phyloP scores from a whole-genome alignment of 164 flowering plant genomes.

The Annona cherimola region DNA sequence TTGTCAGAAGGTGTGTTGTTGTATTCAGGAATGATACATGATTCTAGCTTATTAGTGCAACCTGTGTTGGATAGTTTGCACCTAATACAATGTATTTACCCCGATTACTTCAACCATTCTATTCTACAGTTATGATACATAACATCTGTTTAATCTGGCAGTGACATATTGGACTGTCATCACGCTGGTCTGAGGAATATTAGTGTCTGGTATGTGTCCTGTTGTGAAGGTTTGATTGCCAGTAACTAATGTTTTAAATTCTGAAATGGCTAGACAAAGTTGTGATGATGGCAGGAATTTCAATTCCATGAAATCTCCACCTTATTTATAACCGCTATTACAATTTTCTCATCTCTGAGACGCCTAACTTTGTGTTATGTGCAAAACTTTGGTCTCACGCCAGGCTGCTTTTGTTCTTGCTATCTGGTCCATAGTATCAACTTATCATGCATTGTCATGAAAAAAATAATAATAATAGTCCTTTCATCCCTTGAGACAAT shows the following conservation, averaged over 20 bases:
- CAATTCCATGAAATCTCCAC: neutral
- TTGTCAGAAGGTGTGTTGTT: neutral
- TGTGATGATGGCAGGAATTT: neutral
- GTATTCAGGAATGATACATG: neutral
- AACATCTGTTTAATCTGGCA: neutral
- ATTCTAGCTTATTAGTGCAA: neutral
- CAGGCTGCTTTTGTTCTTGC: neutral
- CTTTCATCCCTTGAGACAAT: neutral
- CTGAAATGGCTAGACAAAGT: neutral
- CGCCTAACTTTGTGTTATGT: neutral
- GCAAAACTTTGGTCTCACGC: neutral
- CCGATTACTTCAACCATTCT: neutral
- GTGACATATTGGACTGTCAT: neutral
- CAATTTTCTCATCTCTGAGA: neutral
- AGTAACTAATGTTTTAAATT: neutral
- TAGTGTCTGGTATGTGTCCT: neutral
- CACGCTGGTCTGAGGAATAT: neutral
- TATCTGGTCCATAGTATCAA: neutral
- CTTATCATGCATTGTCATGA: neutral
- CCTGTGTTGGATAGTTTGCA: neutral
- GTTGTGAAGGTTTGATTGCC: neutral
- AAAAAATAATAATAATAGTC: neutral
- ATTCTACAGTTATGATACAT: neutral
- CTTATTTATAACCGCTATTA: neutral
- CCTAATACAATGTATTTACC: neutral